phyloP scores from a whole-genome alignment of 176 grass and related monocot genomes.

The Eragrostis nindensis region DNA sequence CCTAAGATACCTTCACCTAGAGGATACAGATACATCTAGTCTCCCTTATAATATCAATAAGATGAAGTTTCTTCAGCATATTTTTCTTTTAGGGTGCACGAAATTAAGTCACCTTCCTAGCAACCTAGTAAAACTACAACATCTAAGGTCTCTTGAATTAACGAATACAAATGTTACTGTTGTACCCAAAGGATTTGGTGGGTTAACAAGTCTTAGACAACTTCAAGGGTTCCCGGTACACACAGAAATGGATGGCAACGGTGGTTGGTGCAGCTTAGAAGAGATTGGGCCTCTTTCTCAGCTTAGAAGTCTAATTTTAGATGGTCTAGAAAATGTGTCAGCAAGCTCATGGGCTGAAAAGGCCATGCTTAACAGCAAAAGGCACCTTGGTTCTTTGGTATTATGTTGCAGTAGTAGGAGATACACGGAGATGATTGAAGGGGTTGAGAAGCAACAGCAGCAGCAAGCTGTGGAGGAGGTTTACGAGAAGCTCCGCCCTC shows the following conservation, averaged over 20 bases:
- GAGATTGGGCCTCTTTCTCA: not conserved
- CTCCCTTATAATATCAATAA: conserved; percentile 3
- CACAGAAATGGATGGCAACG: not conserved
- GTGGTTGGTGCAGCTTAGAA: not conserved
- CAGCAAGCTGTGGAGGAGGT: not conserved
- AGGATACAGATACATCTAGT: not conserved
- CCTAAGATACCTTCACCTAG: not conserved
- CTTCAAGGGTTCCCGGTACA: not conserved
- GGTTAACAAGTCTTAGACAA: not conserved
- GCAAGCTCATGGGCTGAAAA: not conserved
- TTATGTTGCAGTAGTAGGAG: not conserved
- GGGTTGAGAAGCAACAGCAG: not conserved
- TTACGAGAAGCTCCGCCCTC: not conserved
- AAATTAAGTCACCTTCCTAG: not conserved
- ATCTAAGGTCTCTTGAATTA: not conserved
- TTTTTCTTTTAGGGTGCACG: fast-evolving
- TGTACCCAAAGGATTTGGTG: not conserved
- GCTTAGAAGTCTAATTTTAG: fast-evolving
- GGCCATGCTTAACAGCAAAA: not conserved
- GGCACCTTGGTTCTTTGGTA: not conserved
- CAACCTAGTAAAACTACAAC: not conserved
- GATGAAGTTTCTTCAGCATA: conserved; percentile 15
- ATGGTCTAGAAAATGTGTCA: not conserved
- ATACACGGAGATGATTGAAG: not conserved
- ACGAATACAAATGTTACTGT: not conserved